phyloP scores from a whole-genome alignment of 1,284 basidiomycete genomes.

The Blastosporella zonata region DNA sequence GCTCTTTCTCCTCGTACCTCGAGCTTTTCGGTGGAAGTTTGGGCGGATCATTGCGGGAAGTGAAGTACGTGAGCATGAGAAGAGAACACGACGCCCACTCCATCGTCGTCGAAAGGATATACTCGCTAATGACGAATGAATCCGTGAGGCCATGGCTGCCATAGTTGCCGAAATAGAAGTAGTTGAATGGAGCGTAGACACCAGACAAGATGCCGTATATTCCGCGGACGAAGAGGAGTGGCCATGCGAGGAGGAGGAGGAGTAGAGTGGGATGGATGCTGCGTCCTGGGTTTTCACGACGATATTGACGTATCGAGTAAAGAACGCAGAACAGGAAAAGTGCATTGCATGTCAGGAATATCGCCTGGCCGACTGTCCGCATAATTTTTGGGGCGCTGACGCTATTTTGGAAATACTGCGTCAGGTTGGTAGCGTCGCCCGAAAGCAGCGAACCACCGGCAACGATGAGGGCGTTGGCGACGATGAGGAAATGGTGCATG shows the following conservation, averaged over 20 bases:
- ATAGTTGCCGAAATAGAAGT: slow-evolving; percentile 28
- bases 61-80: slow-evolving; percentile 22
- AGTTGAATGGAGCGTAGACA: slow-evolving; percentile 20
- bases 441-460: slow-evolving; percentile 29
- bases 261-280: slow-evolving; percentile 27
- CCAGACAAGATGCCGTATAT: slow-evolving; percentile 30
- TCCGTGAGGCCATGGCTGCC: slow-evolving; percentile 24
- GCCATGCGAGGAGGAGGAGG: slow-evolving; percentile 28
- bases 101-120: slow-evolving; percentile 30
- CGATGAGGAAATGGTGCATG: slow-evolving; percentile 28
- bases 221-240: slow-evolving; percentile 31
- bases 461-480: slow-evolving; percentile 30
- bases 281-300: slow-evolving; percentile 11
- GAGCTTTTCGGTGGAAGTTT: slow-evolving; percentile 14
- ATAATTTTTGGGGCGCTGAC: slow-evolving; percentile 24
- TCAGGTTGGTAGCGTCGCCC: slow-evolving; percentile 16
- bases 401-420: slow-evolving; percentile 18
- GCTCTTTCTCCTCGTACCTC: neutral
- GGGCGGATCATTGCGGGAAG: slow-evolving; percentile 21
- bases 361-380: slow-evolving; percentile 29
- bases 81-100: slow-evolving; percentile 29
- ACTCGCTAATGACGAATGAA: slow-evolving; percentile 30
- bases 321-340: slow-evolving; percentile 25
- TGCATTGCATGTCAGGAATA: slow-evolving; percentile 29
- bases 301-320: slow-evolving; percentile 23